Evolutionary conservation across 2,329 filamentous ascomycete genomes (phyloP).

Genomic region (Nemania sp.): DNA sequence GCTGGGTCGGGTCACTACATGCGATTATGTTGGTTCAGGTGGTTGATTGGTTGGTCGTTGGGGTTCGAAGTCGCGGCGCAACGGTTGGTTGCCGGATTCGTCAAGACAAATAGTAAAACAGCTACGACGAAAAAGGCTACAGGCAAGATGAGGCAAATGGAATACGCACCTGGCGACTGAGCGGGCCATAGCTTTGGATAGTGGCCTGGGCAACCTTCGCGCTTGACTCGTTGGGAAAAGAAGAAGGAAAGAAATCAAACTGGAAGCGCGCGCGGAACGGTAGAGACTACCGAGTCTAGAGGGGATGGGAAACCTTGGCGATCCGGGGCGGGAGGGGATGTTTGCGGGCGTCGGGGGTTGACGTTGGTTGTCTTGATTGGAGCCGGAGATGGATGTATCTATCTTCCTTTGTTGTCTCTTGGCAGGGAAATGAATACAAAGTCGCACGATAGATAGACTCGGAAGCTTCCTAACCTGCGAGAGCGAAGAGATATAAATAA

Average conservation of each 20-base stretch:
- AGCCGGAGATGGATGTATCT: too few relatives aligned
- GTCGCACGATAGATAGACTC: too few relatives aligned
- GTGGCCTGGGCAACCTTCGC: not conserved
- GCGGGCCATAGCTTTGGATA: conserved; percentile 33
- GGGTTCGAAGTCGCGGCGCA: not conserved
- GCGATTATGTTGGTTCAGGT: not conserved
- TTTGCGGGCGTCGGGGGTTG: not conserved
- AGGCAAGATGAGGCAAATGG: too few relatives aligned
- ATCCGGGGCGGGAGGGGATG: not conserved
- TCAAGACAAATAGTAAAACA: too few relatives aligned
- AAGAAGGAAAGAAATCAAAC: not conserved
- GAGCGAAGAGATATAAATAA: not conserved
- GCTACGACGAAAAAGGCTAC: too few relatives aligned
- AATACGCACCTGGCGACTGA: conserved; percentile 34
- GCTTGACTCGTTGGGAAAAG: not conserved
- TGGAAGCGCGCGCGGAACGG: not conserved
- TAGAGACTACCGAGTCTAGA: not conserved
- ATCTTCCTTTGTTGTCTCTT: not conserved
- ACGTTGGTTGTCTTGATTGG: not conserved
- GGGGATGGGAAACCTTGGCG: conserved; percentile 9
- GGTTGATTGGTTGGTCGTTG: not conserved
- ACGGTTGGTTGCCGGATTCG: too few relatives aligned
- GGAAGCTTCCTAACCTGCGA: not conserved
- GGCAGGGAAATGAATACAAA: not conserved
- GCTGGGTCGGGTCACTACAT: not conserved